A percentile compares a stretch with the other conserved stretches of the same genome.
These are phyloP conservation scores for Angomonas ambiguus DNA, from an alignment of 208 protist species.

Conservation along the genomic window DNA sequence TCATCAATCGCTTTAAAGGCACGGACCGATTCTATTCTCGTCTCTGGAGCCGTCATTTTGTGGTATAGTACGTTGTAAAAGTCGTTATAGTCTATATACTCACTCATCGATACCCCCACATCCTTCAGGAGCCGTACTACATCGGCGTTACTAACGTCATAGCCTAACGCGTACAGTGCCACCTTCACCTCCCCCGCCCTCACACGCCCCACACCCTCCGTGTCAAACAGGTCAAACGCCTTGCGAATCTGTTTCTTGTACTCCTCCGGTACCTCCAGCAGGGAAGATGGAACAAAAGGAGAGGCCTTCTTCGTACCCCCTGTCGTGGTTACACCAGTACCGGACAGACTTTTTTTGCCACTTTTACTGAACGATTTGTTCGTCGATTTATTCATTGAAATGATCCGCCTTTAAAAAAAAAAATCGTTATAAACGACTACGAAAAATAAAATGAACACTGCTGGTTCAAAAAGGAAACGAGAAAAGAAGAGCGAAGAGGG, in stretches of 20 bases:
- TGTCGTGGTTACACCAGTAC: neutral
- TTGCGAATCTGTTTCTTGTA: constrained; percentile 87
- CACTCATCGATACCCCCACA: constrained; percentile 28
- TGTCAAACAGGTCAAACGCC: constrained; percentile 96
- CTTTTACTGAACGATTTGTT: neutral
- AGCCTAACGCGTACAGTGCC: constrained; percentile 91
- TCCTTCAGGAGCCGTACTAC: constrained; percentile 75
- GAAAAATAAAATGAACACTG: constrained; percentile 1
- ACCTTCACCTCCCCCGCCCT: constrained; percentile 88
- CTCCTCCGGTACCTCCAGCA: constrained; percentile 64
- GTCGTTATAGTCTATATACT: constrained; percentile 89
- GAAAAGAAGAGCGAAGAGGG: neutral
- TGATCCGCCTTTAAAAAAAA: constrained; percentile 3
- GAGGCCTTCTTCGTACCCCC: constrained; percentile 8
- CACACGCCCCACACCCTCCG: constrained; percentile 88
- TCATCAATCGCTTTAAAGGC: constrained; percentile 93
- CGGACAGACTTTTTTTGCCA: constrained; percentile 1
- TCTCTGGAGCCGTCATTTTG: constrained; percentile 84
- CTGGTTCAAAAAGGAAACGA: neutral
- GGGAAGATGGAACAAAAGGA: constrained; percentile 25
- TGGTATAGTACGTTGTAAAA: constrained; percentile 82
- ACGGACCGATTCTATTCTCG: constrained; percentile 77
- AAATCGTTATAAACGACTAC: constrained; percentile 7
- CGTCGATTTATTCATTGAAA: constrained; percentile 11
- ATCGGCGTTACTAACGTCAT: constrained; percentile 89